Conservation (phyloP, 352 stramenopile genomes). For the Lagenidium sp. region DNA sequence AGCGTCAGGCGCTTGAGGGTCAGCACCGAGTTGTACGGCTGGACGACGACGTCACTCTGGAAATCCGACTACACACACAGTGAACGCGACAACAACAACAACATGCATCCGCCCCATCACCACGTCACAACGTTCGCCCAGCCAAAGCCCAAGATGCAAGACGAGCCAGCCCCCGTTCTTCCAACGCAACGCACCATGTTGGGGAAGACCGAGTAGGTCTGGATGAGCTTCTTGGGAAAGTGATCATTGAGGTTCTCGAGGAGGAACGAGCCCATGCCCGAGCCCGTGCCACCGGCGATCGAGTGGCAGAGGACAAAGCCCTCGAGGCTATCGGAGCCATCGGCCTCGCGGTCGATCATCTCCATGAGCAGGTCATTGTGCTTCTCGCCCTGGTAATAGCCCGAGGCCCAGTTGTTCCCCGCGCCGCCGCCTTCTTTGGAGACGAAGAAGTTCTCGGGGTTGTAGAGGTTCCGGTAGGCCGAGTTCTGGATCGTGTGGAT, state of each 20-base stretch:
- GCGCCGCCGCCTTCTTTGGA: conserved; percentile 87
- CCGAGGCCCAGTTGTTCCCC: conserved; percentile 91
- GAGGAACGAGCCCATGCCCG: conserved; percentile 99
- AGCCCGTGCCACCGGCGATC: conserved; percentile 98
- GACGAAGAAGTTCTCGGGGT: conserved; percentile 98
- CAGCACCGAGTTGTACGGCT: conserved; percentile 99
- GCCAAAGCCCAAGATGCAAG: background rate
- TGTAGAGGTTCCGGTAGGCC: conserved; percentile 95
- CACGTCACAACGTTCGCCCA: too few relatives aligned
- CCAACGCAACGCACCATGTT: conserved; percentile 71
- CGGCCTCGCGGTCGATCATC: conserved; percentile 99
- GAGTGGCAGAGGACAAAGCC: conserved; percentile 99
- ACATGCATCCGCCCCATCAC: too few relatives aligned
- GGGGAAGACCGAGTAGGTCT: conserved; percentile 99
- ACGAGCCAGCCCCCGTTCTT: background rate
- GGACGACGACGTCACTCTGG: conserved; percentile 97
- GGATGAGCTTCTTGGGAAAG: conserved; percentile 99
- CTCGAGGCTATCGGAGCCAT: conserved; percentile 92
- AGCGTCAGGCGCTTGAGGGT: conserved; percentile 97
- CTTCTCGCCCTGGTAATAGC: conserved; percentile 88
- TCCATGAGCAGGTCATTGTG: conserved; percentile 98
- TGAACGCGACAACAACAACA: too few relatives aligned
- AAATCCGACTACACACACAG: conserved; percentile 72
- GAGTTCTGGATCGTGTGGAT: conserved; percentile 92
- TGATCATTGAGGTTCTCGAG: conserved; percentile 99